Percentiles rank a stretch among this genome's conserved stretches.
Evolutionary conservation across 371 early-diverging fungal species (phyloP).

Genomic region (Mortierella sp.): DNA sequence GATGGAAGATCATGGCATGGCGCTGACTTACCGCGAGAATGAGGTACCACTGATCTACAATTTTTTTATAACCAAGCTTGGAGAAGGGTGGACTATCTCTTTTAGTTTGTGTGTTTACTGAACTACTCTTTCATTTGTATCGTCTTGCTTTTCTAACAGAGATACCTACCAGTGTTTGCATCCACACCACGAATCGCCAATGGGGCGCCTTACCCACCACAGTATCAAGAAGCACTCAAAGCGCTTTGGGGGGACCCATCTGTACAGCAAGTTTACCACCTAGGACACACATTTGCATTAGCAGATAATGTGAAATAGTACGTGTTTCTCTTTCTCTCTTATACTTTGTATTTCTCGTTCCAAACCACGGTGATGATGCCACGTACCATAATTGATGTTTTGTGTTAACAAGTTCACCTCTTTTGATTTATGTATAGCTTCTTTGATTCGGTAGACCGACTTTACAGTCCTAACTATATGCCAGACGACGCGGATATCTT

Average conservation of each 20-base stretch:
- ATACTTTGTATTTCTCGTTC: background rate
- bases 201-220: slow-evolving; percentile 28
- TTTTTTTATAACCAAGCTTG: too few relatives aligned
- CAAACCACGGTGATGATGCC: too few relatives aligned
- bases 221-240: slow-evolving; percentile 29
- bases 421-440: slow-evolving; percentile 71
- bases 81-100: too few relatives aligned
- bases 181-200: slow-evolving; percentile 20
- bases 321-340: background rate
- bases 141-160: slow-evolving; percentile 4
- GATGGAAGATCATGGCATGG: slow-evolving; percentile 81
- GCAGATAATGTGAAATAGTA: slow-evolving; percentile 50
- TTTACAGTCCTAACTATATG: slow-evolving; percentile 77
- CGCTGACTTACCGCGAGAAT: slow-evolving; percentile 70
- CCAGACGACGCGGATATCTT: slow-evolving; percentile 92
- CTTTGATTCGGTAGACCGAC: slow-evolving; percentile 88
- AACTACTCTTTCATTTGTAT: background rate
- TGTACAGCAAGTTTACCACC: slow-evolving; percentile 24
- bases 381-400: too few relatives aligned
- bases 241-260: slow-evolving; percentile 37
- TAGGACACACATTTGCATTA: slow-evolving; percentile 45
- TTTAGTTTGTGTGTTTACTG: too few relatives aligned
- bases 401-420: background rate
- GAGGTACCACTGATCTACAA: slow-evolving; percentile 57
- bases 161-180: slow-evolving; percentile 27